Evolutionary conservation across 1,139 yeast species (phyloP), one percentile per base, ranked within the genome.

Genomic region (Taphrina wiesneri): DNA sequence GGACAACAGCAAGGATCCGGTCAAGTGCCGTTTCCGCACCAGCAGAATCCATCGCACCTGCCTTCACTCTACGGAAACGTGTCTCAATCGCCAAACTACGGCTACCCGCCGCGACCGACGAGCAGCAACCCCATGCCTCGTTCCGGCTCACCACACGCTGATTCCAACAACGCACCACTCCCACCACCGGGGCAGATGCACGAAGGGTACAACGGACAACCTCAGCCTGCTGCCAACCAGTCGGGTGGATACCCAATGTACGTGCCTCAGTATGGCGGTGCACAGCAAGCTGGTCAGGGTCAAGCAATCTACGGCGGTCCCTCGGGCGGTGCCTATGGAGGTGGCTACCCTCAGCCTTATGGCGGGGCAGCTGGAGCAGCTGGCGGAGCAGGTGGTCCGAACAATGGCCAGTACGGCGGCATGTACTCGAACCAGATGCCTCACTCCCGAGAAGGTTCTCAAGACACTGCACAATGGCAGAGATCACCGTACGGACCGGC

Each of bases 401-500:
- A 28, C 36, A 45, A 21, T 11, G 64, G 57, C 25, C 63, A 49
- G 21, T 60, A 60, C 30, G 64, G 57, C 13, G 57, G 64, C 43
- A 60, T 60, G 53, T 64, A 64, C 47, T 51, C 36, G 30, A 26
- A 66, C 60, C 34, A 53, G 56, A 15, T 46, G 41, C 52, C 59
- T 11, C 65, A 62, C 34, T 41, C 54, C 25, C 52, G 60, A 5
- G 60, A 62, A n/a, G 60, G 59, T 2, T 54, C 60, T 5, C 53
- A 62, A 9, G 65, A 47, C n/a, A 26, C 49, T 5, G 39, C 54
- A 7, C 46, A 41, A 32, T n/a, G 34, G 54, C 57, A 53, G 26
- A 23, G 59, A 23, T 43, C 63, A 6, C 65, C 65, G 49, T 67
- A 63, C 49, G 67, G 56, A 23, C 62, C 64, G 7, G 57, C 63